Evolutionary conservation across 106 monocot species (phyloP).

Genomic region (Allium sativum): DNA sequence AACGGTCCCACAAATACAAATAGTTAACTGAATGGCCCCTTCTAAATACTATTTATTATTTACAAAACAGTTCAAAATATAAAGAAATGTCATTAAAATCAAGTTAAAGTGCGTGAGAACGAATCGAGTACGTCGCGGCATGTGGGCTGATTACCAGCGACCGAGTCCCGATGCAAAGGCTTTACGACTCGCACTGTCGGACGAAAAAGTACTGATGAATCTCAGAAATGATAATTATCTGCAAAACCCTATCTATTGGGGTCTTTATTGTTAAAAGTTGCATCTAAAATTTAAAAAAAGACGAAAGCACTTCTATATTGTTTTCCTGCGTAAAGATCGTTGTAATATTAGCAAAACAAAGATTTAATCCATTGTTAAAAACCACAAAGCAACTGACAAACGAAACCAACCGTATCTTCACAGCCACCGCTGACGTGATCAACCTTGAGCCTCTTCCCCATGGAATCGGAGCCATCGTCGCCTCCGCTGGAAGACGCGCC

Average conservation of each 20-base stretch:
- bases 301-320: not conserved
- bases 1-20: not conserved
- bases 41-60: not conserved
- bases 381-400: not conserved
- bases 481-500: conserved; percentile 4
- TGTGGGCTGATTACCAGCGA: conserved; percentile 1
- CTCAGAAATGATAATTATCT: not conserved
- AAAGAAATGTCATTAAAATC: not conserved
- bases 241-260: no score
- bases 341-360: not conserved
- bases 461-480: not conserved
- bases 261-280: no score
- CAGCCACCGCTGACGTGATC: conserved; percentile 2
- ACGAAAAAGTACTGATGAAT: not conserved
- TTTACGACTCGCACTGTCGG: conserved; percentile 3
- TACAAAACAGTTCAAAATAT: not conserved
- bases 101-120: not conserved
- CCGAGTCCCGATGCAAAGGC: not conserved
- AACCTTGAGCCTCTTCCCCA: not conserved
- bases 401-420: not conserved
- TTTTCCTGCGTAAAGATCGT: not conserved
- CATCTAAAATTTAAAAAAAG: not conserved
- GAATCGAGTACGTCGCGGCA: not conserved
- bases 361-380: not conserved
- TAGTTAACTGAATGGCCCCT: no score